A percentile compares a stretch with the other conserved stretches of the same genome.
Conservation (phyloP, 257 asterid genomes). For the Solanum medicagineum region DNA sequence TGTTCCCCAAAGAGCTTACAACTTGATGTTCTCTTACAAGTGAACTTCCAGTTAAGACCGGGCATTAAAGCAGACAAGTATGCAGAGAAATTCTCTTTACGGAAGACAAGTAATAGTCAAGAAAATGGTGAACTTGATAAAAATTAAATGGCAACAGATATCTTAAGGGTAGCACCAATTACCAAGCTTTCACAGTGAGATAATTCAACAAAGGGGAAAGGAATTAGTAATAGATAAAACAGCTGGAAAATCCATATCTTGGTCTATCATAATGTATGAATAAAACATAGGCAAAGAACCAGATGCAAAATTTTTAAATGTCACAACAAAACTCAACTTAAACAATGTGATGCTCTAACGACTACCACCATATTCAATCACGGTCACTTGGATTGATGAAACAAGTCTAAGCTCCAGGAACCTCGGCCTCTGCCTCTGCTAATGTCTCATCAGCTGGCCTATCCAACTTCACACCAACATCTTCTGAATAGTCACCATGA, state of each 20-base stretch:
- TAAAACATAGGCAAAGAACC: background rate
- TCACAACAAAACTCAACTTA: background rate
- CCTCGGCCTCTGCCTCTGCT: slow-evolving; percentile 1
- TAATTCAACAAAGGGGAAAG: background rate
- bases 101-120: no score
- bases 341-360: background rate
- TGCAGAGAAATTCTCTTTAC: background rate
- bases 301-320: background rate
- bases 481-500: slow-evolving; percentile 27
- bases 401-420: background rate
- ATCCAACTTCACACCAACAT: slow-evolving; percentile 29
- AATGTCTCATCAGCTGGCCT: slow-evolving; percentile 1
- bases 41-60: no score
- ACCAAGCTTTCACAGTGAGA: background rate
- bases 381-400: background rate
- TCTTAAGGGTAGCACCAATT: background rate
- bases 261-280: background rate
- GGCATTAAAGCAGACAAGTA: background rate
- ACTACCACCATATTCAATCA: background rate
- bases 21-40: no score
- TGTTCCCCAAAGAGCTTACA: background rate
- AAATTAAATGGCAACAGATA: no score
- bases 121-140: no score
- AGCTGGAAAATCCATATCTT: background rate
- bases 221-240: background rate